Percentiles rank a stretch among this genome's conserved stretches.
Evolutionary conservation across 768 basidiomycete genomes (phyloP).

Genomic region (Lactarius vividus): DNA sequence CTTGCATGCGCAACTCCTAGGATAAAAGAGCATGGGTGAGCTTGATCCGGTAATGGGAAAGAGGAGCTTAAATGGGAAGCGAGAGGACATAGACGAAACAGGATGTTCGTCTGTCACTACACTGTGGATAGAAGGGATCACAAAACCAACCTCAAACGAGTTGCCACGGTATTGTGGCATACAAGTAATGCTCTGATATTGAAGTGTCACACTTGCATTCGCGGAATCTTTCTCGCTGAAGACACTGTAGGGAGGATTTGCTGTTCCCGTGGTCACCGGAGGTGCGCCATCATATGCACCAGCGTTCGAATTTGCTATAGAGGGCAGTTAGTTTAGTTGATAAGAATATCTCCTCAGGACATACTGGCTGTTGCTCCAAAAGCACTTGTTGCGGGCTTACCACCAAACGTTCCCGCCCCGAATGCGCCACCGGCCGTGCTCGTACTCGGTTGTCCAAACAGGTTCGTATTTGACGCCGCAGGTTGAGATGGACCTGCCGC

Average conservation of each 20-base stretch:
- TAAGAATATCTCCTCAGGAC: slow-evolving; percentile 18
- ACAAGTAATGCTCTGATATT: slow-evolving; percentile 80
- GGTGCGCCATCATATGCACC: slow-evolving; percentile 41
- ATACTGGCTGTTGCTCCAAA: slow-evolving; percentile 44
- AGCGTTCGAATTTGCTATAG: slow-evolving; percentile 33
- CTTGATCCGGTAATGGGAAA: background rate
- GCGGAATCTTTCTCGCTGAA: slow-evolving; percentile 65
- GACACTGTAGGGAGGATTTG: slow-evolving; percentile 58
- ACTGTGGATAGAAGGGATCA: slow-evolving; percentile 17
- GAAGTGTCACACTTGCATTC: slow-evolving; percentile 46
- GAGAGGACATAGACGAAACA: slow-evolving; percentile 7
- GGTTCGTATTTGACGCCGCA: slow-evolving; percentile 45
- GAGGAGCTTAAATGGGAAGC: background rate
- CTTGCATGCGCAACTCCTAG: slow-evolving; percentile 48
- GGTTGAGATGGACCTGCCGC: slow-evolving; percentile 31
- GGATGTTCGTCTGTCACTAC: background rate
- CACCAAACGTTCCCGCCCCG: slow-evolving; percentile 41
- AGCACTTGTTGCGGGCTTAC: slow-evolving; percentile 39
- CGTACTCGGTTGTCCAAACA: slow-evolving; percentile 59
- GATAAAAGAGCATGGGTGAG: background rate
- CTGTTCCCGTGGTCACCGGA: slow-evolving; percentile 65
- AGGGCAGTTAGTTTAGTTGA: slow-evolving; percentile 13
- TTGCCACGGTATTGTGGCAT: slow-evolving; percentile 76
- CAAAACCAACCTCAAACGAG: slow-evolving; percentile 49
- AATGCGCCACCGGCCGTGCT: slow-evolving; percentile 39